Evolutionary conservation across 148 eudicot species (phyloP).

Genomic region (Diospyros lotus): DNA sequence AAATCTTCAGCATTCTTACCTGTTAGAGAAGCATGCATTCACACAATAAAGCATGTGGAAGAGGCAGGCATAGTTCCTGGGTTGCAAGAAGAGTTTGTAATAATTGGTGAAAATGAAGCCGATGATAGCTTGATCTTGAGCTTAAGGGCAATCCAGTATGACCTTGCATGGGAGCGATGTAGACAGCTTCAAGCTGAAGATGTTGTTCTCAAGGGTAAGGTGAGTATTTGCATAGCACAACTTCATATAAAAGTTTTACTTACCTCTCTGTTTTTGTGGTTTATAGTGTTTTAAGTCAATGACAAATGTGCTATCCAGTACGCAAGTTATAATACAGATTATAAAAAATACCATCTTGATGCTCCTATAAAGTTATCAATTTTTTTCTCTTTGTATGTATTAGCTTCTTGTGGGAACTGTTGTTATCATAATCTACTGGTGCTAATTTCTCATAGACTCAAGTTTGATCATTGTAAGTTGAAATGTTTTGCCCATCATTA

Average conservation of each 20-base stretch:
- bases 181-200: conserved; percentile 96
- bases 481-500: neutral
- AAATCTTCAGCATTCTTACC: conserved; percentile 93
- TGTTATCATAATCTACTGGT: neutral
- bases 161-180: conserved; percentile 96
- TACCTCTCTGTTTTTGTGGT: neutral
- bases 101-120: conserved; percentile 71
- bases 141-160: conserved; percentile 60
- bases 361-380: neutral
- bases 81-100: conserved; percentile 61
- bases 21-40: conserved; percentile 68
- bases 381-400: neutral
- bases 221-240: conserved; percentile 20
- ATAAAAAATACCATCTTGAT: neutral
- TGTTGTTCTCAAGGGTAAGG: conserved; percentile 85
- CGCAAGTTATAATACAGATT: neutral
- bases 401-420: conserved; percentile 3
- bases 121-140: conserved; percentile 89
- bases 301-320: neutral
- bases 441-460: neutral
- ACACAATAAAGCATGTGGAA: conserved; percentile 57
- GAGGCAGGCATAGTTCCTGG: conserved; percentile 91
- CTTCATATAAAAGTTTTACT: neutral
- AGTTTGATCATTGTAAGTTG: neutral
- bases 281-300: neutral